Evolutionary conservation across 371 early-diverging fungal genomes (phyloP).

Genomic region (Syncephalastrum sp.): DNA sequence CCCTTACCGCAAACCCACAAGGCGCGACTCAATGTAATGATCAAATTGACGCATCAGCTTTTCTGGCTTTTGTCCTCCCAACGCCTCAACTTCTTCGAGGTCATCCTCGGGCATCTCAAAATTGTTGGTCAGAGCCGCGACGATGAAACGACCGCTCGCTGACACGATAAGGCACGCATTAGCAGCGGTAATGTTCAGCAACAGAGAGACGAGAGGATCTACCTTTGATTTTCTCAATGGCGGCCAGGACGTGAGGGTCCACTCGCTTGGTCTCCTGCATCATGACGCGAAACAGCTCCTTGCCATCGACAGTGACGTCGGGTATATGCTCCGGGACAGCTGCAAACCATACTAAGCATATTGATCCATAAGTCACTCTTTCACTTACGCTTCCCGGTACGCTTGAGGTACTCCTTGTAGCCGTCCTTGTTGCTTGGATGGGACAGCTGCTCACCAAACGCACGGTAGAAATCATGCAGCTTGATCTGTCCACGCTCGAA

Average conservation of each 20-base stretch:
- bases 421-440: conserved; percentile 51
- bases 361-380: neutral
- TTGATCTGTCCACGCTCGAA: conserved; percentile 75
- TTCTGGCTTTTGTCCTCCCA: conserved; percentile 32
- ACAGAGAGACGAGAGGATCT: neutral
- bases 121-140: conserved; percentile 83
- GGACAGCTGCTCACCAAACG: conserved; percentile 65
- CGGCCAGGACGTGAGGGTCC: conserved; percentile 54
- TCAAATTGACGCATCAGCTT: conserved; percentile 38
- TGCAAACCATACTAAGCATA: conserved; percentile 3
- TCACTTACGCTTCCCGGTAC: conserved; percentile 45
- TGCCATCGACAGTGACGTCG: conserved; percentile 57
- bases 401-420: conserved; percentile 49
- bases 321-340: conserved; percentile 35
- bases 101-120: conserved; percentile 57
- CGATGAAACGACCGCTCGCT: conserved; percentile 53
- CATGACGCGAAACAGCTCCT: conserved; percentile 68
- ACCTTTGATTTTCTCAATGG: conserved; percentile 56
- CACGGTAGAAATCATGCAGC: conserved; percentile 61
- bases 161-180: neutral
- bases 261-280: conserved; percentile 62
- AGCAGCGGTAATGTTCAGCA: neutral
- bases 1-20: conserved; percentile 37
- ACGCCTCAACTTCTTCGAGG: conserved; percentile 29
- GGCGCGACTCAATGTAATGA: conserved; percentile 43